phyloP scores from a whole-genome alignment of 495 filamentous ascomycete genomes.

The Lichenothelia convexa region DNA sequence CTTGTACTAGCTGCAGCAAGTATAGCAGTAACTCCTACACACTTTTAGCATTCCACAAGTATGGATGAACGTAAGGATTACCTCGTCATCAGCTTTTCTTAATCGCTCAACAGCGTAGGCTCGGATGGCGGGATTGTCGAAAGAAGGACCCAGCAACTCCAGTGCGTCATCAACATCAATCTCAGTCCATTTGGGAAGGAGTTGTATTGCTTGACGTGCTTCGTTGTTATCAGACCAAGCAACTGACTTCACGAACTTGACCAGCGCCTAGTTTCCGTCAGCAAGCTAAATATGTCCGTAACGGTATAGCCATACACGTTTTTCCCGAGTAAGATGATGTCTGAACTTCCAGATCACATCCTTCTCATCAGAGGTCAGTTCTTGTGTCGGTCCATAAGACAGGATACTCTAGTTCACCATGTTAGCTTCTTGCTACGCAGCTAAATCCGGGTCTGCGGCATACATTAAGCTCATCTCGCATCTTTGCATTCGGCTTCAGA shows the following conservation, averaged over 20 bases:
- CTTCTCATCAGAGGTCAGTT: conserved; percentile 73
- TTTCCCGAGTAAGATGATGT: conserved; percentile 81
- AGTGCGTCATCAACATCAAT: conserved; percentile 95
- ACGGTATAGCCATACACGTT: conserved; percentile 27
- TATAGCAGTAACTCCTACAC: conserved; percentile 63
- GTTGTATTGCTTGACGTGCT: conserved; percentile 68
- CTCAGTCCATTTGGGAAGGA: conserved; percentile 87
- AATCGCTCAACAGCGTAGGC: conserved; percentile 87
- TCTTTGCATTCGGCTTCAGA: conserved; percentile 89
- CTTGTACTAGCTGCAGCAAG: conserved; percentile 86
- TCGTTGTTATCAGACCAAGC: conserved; percentile 83
- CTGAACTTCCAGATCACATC: conserved; percentile 94
- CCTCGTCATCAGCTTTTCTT: conserved; percentile 75
- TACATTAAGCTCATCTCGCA: conserved; percentile 74
- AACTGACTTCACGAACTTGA: conserved; percentile 95
- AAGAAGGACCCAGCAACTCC: conserved; percentile 79
- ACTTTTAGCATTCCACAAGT: not conserved
- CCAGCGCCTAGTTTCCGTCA: conserved; percentile 37
- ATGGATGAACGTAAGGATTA: no score
- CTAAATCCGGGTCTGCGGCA: not conserved
- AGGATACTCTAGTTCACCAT: conserved; percentile 37
- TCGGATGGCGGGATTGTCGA: conserved; percentile 72
- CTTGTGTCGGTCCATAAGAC: conserved; percentile 80
- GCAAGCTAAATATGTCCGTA: not conserved
- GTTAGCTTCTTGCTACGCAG: not conserved